Conservation (phyloP, 257 asterid species). For the Jasminum sambac region DNA sequence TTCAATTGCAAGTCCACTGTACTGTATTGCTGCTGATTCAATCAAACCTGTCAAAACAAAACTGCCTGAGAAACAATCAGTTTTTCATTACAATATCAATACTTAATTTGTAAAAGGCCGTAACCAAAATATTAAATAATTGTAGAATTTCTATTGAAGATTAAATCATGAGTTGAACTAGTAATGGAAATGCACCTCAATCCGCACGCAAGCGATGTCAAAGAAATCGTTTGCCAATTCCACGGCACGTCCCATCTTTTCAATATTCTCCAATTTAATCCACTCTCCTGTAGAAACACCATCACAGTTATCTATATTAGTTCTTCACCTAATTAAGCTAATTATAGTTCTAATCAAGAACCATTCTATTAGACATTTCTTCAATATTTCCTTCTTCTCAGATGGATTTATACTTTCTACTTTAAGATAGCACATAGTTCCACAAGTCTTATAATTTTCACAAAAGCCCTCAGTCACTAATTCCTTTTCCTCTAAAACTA, state of each 20-base stretch:
- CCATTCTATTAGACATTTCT: not conserved
- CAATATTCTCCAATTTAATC: slow-evolving; percentile 63
- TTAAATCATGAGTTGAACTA: slow-evolving; percentile 4
- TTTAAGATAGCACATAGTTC: slow-evolving; percentile 3
- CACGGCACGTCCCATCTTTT: slow-evolving; percentile 97
- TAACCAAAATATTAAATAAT: not conserved
- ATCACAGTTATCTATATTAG: slow-evolving; percentile 5
- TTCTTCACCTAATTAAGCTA: slow-evolving; percentile 2
- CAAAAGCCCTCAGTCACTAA: not conserved
- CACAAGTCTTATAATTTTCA: not conserved
- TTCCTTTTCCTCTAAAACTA: slow-evolving; percentile 7
- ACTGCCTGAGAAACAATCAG: slow-evolving; percentile 87
- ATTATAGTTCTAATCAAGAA: not conserved
- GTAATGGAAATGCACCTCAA: slow-evolving; percentile 60
- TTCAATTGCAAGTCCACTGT: slow-evolving; percentile 60
- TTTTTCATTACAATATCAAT: slow-evolving; percentile 24
- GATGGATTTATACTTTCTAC: not conserved
- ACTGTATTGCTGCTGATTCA: slow-evolving; percentile 73
- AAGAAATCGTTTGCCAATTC: slow-evolving; percentile 94
- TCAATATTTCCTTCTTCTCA: not conserved
- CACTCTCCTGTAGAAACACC: slow-evolving; percentile 46
- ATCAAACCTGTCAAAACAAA: slow-evolving; percentile 96
- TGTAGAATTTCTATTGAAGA: not conserved
- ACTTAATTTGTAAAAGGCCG: not conserved
- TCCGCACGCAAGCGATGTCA: slow-evolving; percentile 94